Evolutionary conservation across 2,329 filamentous ascomycete genomes (phyloP).

Genomic region (Coniella lustricola): DNA sequence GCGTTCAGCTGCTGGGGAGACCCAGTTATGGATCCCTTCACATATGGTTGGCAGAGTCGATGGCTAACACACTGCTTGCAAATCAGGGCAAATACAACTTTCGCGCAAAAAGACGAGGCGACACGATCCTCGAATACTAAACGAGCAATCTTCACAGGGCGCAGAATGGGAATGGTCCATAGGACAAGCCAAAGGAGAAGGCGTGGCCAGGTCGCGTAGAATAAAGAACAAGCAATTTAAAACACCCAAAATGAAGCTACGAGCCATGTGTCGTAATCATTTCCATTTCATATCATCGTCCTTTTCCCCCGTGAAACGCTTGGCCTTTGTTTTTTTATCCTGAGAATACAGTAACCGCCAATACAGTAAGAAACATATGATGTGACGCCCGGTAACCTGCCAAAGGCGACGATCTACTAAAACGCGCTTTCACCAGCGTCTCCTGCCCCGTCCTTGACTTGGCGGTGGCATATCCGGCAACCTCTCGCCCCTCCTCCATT

Average conservation of each 20-base stretch:
- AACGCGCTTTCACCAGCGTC: conserved; percentile 28
- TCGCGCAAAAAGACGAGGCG: conserved; percentile 81
- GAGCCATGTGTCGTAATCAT: neutral
- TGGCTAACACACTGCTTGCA: conserved; percentile 1
- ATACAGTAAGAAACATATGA: neutral
- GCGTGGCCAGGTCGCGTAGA: neutral
- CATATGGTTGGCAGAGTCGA: neutral
- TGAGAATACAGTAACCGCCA: too few species aligned
- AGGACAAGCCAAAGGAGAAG: neutral
- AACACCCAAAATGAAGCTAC: neutral
- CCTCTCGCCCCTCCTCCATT: conserved; percentile 61
- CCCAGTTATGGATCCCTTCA: conserved; percentile 11
- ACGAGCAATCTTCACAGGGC: conserved; percentile 3
- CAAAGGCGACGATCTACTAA: neutral
- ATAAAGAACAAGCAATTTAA: neutral
- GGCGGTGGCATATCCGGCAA: conserved; percentile 43
- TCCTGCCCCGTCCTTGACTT: conserved; percentile 41
- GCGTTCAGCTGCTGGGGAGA: conserved; percentile 39
- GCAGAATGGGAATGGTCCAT: conserved; percentile 2
- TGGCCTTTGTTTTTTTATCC: too few species aligned
- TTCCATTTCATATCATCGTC: too few species aligned
- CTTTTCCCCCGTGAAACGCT: too few species aligned
- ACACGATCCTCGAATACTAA: conserved; percentile 75
- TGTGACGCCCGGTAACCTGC: neutral
- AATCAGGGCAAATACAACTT: conserved; percentile 76